A percentile compares a stretch with the other conserved stretches of the same genome.
phyloP scores from a whole-genome alignment of 192 early-diverging fungal species.

The Diversispora eburnea region DNA sequence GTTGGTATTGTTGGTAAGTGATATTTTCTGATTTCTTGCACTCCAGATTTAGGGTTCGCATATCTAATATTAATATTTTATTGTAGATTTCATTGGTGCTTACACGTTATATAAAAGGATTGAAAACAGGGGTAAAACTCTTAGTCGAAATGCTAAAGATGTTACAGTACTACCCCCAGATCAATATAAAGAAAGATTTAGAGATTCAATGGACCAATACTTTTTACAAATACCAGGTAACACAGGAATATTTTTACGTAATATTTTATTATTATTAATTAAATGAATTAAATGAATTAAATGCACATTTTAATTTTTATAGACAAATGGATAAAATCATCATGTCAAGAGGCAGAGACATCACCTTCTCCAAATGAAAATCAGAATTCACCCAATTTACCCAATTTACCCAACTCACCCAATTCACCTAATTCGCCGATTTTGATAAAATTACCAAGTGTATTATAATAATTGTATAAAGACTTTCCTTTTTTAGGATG shows the following conservation, averaged over 20 bases:
- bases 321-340: constrained; percentile 11
- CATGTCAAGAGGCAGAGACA: not conserved
- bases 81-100: constrained; percentile 86
- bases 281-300: not conserved
- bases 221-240: constrained; percentile 85
- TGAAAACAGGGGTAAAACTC: constrained; percentile 70
- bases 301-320: not conserved
- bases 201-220: constrained; percentile 81
- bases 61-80: constrained; percentile 1
- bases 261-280: not conserved
- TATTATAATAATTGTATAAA: constrained; percentile 5
- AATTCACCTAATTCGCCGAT: not conserved
- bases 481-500: too few relatives aligned
- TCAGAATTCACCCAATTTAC: not conserved
- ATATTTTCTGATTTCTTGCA: not conserved
- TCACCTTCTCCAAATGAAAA: not conserved
- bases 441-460: not conserved
- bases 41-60: not conserved
- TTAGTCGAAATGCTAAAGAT: constrained; percentile 68
- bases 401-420: not conserved
- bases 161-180: constrained; percentile 93
- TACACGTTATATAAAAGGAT: constrained; percentile 98
- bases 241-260: not conserved
- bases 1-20: constrained; percentile 58
- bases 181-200: constrained; percentile 89